phyloP scores from a whole-genome alignment of 768 basidiomycete genomes.

The Rubroboletus pulcherrimus region DNA sequence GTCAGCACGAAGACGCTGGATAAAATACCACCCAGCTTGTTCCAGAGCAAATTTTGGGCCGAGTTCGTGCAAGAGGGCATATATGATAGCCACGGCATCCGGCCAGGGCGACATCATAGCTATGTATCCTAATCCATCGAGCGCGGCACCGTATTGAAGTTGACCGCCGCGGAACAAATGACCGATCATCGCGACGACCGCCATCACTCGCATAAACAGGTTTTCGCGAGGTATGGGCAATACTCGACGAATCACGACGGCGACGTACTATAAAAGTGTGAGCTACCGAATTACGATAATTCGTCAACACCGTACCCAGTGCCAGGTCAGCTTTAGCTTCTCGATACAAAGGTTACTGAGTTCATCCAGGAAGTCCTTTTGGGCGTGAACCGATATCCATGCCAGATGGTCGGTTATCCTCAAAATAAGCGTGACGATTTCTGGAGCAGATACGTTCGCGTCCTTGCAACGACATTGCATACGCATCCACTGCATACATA shows the following conservation, averaged over 20 bases:
- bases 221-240: slow-evolving; percentile 2
- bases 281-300: background rate
- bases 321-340: slow-evolving; percentile 13
- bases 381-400: background rate
- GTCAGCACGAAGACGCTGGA: slow-evolving; percentile 10
- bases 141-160: slow-evolving; percentile 4
- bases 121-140: slow-evolving; percentile 7
- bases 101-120: slow-evolving; percentile 14
- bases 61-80: slow-evolving; percentile 13
- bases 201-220: slow-evolving; percentile 14
- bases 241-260: background rate
- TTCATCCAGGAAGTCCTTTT: slow-evolving; percentile 10
- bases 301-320: slow-evolving; percentile 10
- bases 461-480: slow-evolving; percentile 13
- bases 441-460: background rate
- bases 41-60: slow-evolving; percentile 15
- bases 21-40: slow-evolving; percentile 10
- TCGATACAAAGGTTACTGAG: slow-evolving; percentile 8
- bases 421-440: slow-evolving; percentile 10
- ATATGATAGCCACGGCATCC: slow-evolving; percentile 17
- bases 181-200: slow-evolving; percentile 13
- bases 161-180: slow-evolving; percentile 13
- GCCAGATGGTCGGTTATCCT: slow-evolving; percentile 6
- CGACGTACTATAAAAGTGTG: slow-evolving; percentile 10
- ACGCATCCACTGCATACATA: slow-evolving; percentile 16